Base-by-base conservation (phyloP, 108 stramenopile species). In the Epithemia pelagica region DNA sequence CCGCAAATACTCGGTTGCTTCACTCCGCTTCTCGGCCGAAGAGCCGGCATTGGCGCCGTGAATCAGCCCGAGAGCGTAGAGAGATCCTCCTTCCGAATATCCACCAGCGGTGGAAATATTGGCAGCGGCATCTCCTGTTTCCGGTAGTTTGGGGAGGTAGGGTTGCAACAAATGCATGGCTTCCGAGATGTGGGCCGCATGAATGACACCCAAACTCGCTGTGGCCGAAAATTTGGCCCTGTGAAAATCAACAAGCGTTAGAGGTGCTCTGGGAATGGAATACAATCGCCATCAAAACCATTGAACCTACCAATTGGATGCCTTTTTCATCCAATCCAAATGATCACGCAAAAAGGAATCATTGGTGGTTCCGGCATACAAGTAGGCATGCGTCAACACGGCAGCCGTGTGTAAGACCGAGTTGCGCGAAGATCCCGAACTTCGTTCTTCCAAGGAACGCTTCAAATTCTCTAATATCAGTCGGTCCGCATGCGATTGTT, bases 311-410 rank as follows among this genome's bases (percentile, higher is more conserved):
- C 99, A 99, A 84, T 99, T 97, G 73, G 84, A 84, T 22, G 99
- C 98, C 72, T 97, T 96, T 61, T 94, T 96, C 91, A 99, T 90
- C 97, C 97, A 99, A 56, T 99, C 97, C 66, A 99, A 83, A 80
- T 99, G 86, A 61, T 99, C 92, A 60, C 99, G 79, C 64, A 98
- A 68, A 72, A 99, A 99, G 7, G 83, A 74, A 75, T 99, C 98
- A 69, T 94, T 89, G 69, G 96, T 96, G 5, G 97, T 99, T 15
- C 99, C 98, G 28, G 92, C 86, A 69, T 98, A 78, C 77, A 98
- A 75, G 70, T 91, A 97, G 28, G 81, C 82, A 76, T 98, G 94
- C 20, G 98, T 83, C 58, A 92, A 81, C 27, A 99, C 89, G 22
- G 94, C 88, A 29, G 93, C 91, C 72, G 96, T 94, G 82, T 99